These are phyloP conservation scores for Phlegmacium glaucopus DNA, from an alignment of 768 basidiomycete species.

Conservation along the genomic window DNA sequence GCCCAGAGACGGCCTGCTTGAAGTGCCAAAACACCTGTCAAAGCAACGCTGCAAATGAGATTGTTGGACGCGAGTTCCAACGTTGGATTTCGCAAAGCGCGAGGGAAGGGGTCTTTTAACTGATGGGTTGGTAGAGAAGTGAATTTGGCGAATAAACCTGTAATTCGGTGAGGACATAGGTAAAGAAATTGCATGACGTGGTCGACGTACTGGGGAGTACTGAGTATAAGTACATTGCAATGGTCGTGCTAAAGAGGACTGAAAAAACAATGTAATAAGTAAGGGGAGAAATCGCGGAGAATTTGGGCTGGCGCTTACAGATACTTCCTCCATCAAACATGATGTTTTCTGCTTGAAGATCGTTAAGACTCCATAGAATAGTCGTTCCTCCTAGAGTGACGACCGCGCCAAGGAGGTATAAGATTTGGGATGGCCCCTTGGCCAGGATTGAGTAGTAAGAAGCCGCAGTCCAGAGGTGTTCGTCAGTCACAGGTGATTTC, in stretches of 20 bases:
- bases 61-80: constrained; percentile 81
- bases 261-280: constrained; percentile 6
- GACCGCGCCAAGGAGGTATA: constrained; percentile 56
- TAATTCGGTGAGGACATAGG: constrained; percentile 4
- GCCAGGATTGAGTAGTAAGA: constrained; percentile 78
- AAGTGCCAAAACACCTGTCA: constrained; percentile 81
- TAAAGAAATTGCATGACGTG: not conserved
- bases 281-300: not conserved
- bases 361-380: constrained; percentile 75
- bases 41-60: constrained; percentile 82
- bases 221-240: constrained; percentile 69
- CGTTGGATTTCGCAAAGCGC: constrained; percentile 55
- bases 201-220: constrained; percentile 70
- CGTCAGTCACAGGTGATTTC: constrained; percentile 86
- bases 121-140: constrained; percentile 49
- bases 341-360: constrained; percentile 76
- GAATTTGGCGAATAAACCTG: constrained; percentile 63
- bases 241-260: constrained; percentile 78
- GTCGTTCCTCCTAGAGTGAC: constrained; percentile 59
- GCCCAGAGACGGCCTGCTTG: constrained; percentile 88
- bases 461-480: constrained; percentile 79
- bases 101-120: constrained; percentile 58
- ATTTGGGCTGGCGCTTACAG: constrained; percentile 49
- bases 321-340: constrained; percentile 93
- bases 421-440: constrained; percentile 53